Percentiles rank a stretch among this genome's conserved stretches.
These are phyloP conservation scores for Delitschia confertaspora DNA, from an alignment of 495 filamentous ascomycete genomes.

Conservation along the genomic window DNA sequence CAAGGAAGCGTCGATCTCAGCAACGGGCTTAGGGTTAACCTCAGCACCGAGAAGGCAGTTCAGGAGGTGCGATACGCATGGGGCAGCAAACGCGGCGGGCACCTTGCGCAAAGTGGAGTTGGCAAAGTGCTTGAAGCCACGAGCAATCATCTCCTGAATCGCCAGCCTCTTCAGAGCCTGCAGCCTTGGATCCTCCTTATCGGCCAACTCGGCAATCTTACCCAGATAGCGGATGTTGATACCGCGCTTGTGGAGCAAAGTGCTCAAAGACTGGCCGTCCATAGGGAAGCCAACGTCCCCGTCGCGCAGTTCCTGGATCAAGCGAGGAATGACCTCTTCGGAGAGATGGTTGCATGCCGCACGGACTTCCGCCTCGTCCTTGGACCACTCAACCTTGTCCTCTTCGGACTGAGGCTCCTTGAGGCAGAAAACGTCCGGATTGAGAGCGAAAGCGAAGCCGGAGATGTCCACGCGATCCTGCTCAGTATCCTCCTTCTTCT, in stretches of 20 bases:
- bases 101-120: conserved; percentile 70
- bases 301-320: conserved; percentile 76
- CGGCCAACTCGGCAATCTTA: conserved; percentile 60
- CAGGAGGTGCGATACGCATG: conserved; percentile 77
- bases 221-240: conserved; percentile 96
- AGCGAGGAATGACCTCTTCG: conserved; percentile 60
- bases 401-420: conserved; percentile 83
- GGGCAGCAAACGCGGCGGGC: conserved; percentile 64
- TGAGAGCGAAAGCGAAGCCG: conserved; percentile 76
- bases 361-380: conserved; percentile 84
- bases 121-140: conserved; percentile 88
- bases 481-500: conserved; percentile 33
- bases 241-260: conserved; percentile 90
- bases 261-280: conserved; percentile 85
- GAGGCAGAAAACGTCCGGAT: conserved; percentile 91
- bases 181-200: conserved; percentile 59
- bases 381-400: conserved; percentile 74
- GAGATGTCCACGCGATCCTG: conserved; percentile 70
- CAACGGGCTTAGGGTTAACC: conserved; percentile 64
- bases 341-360: conserved; percentile 72
- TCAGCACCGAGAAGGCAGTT: conserved; percentile 84
- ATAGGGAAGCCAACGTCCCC: conserved; percentile 95
- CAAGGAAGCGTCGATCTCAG: conserved; percentile 67
- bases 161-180: conserved; percentile 66
- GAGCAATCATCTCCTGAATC: conserved; percentile 84